Base-by-base conservation (phyloP, 768 basidiomycete genomes). In the Rhizopogon sp. region DNA sequence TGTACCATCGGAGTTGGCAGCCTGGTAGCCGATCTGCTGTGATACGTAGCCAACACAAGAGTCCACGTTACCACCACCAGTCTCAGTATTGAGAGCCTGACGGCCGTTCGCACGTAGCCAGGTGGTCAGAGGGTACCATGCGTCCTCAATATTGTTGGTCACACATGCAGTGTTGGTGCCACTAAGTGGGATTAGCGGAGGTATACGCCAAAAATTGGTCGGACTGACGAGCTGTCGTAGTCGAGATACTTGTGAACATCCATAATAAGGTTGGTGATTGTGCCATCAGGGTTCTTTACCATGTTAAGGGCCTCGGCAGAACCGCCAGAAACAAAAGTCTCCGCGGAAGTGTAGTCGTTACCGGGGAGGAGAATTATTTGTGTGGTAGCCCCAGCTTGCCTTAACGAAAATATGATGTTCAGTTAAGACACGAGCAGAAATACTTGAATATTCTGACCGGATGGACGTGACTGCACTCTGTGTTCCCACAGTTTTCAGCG, bases 231-330 rank as follows among this genome's bases (percentile, higher is more conserved):
- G 62, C 76, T 78, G 60, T 83, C 80, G 14, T 60, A 69, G 65
- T 85, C 83, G 46, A 81, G 76, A 67, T 84, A 84, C 62, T 81
- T 79, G 74, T 85, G 83, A 2, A 83, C 81, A 60, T 85, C 84
- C 60, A 85, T 77, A 55, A 85, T 68, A 41, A 84, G 73, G 61
- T 73, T 72, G 22, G 67, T 74, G 13, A 54, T 71, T 20, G 67
- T 72, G 5, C 79, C 76, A 56, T 81, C 79, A 31, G 72, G 75
- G 58, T 80, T 80, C 5, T 46, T 71, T 39, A 82, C 75, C 42
- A 61, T 71, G 57, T 57, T 61, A 33, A 85, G 69, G 3, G 81
- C 77, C 13, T 72, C 73, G 2, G 76, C 80, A 28, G 79, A 80
- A 5, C 77, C 77, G 46, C 78, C 77, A 3, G 76, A 74, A 42